Conservation (phyloP, 73 alveolate species). For the Tetrahymena thermophila region DNA sequence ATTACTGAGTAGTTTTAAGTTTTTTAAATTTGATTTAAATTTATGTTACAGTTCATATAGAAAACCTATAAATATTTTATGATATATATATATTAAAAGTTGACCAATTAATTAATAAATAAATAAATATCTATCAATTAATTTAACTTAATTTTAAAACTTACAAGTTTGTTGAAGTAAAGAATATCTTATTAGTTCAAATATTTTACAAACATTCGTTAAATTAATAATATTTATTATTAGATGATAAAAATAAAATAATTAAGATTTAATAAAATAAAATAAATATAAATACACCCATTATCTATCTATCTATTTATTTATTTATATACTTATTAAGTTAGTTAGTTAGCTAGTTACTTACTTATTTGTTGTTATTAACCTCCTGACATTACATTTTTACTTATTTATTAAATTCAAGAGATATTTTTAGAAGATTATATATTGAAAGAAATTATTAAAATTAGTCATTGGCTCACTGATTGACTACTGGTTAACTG, state of each 20-base stretch:
- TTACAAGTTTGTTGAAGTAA: not conserved
- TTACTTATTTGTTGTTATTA: too few relatives aligned
- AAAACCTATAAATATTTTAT: not conserved
- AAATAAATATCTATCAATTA: too few relatives aligned
- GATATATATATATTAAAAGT: too few relatives aligned
- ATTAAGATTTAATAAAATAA: not conserved
- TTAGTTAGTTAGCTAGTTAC: too few relatives aligned
- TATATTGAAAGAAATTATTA: not conserved
- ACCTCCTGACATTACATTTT: not conserved
- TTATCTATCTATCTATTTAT: too few relatives aligned
- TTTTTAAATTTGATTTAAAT: too few relatives aligned
- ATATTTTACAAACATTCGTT: not conserved
- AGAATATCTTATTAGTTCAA: not conserved
- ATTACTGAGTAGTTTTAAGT: not conserved
- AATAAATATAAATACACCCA: not conserved
- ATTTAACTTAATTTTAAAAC: too few relatives aligned
- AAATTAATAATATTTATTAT: too few relatives aligned
- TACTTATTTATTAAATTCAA: not conserved
- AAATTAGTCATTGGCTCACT: not conserved
- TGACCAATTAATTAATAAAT: too few relatives aligned
- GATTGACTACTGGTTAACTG: not conserved
- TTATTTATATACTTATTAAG: too few relatives aligned
- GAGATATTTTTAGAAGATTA: not conserved
- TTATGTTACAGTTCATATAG: not conserved
- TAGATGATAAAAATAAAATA: not conserved